Evolutionary conservation across 345 rosid genomes (phyloP), one percentile per base, ranked within the genome.

Genomic region (Fremontodendron californicum): DNA sequence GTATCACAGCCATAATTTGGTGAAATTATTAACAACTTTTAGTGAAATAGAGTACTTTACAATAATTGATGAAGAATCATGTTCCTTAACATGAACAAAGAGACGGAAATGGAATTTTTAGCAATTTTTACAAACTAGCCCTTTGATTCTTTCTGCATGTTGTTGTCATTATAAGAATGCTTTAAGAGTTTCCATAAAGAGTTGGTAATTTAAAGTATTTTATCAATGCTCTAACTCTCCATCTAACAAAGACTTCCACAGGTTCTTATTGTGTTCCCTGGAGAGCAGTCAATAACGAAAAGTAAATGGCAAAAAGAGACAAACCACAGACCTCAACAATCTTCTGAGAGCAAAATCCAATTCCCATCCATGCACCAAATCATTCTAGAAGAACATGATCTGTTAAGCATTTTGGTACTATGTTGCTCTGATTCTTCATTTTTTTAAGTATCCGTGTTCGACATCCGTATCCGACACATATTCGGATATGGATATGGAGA

Each of bases 301-400:
- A 19, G 29, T 19, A 71, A 37, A 33, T 12, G 11, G 74, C 40
- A 46, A 52, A 35, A 51, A 19, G 46, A n/a, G n/a, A 73, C 76
- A 71, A 57, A 75, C 39, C 73, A 81, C 83, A 68, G 71, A 88
- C 98, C 92, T 96, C 94, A 13, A 91, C 89, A 4, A 93, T 89
- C 91, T 89, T 79, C 99, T 85, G 69, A 96, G 96, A 77, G 97
- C 96, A 73, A 96, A 96, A 86, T 96, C 99, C 61, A 96, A 87
- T 78, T 98, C 99, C 99, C 99, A 96, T 78, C 99, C 99, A 85
- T 96, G 99, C 78, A 96, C 96, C 89, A 96, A 88, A 83, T 96
- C 99, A 82, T 96, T 96, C 99, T 96, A 88, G 70, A 84, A 77
- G 57, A 61, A 84, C 18, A 77, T 33, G 51, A 51, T 40, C 54